Base-by-base conservation (phyloP, 2,329 filamentous ascomycete species). In the Aspergillus intermedius region DNA sequence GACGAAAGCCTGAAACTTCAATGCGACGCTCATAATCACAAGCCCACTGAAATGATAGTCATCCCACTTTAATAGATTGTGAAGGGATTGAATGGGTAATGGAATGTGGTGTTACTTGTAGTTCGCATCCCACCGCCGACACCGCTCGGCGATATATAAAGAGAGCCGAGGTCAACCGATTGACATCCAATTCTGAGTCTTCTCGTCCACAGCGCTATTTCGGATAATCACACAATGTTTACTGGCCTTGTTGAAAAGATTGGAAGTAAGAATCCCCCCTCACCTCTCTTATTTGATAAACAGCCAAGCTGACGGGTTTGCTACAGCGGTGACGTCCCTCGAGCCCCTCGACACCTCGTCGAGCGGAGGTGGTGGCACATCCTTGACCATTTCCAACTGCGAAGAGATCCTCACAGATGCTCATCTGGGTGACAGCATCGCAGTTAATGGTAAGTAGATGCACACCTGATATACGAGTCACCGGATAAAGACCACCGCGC, bases 191-290 rank as follows among this genome's bases (percentile, higher is more conserved):
- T 25, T 1, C 12, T n/a, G 17, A 37, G 10, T 12, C 12, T 4
- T 5, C 25, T 30, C 25, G 10, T 30, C 4, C 25, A 12, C 25
- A 30, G 9, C 25, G 25, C 25, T 30, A 12, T 30, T n/a, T 35
- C n/a, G 34, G 34, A 35, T 35, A 17, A 17, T 15, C n/a, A 10
- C 19, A 76, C 54, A 53, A 97, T 98, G 93, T 97, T 98, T 66
- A 97, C 93, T 49, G 93, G 93, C 59, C 87, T 95, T 53, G 88
- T 95, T 47, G 90, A 95, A 74, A 86, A 86, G 53, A 86, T 97
- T 55, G 93, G 93, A 75, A 91, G 91, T 95, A 75, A 72, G 84
- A 75, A 59, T 22, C 9, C 9, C 25, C 25, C 25, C 10, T 12
- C 25, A 40, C 37, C 10, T 22, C 55, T 57, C 48, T 60, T 58